These are phyloP conservation scores for Epichloe festucae DNA, from an alignment of 2,329 filamentous ascomycete genomes.

Conservation along the genomic window DNA sequence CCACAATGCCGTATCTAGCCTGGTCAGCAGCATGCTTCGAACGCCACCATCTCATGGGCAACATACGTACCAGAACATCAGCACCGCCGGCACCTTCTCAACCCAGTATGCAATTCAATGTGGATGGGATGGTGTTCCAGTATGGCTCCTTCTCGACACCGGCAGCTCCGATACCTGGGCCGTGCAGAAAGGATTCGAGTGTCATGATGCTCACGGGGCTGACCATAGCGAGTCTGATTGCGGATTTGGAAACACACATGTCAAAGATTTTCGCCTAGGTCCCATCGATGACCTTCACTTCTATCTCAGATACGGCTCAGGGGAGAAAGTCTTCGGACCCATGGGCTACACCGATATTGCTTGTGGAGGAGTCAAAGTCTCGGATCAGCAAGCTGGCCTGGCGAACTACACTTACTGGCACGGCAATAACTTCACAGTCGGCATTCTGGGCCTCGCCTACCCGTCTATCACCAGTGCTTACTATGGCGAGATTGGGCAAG, in stretches of 20 bases:
- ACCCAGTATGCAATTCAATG: constrained; percentile 31
- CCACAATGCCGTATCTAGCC: constrained; percentile 18
- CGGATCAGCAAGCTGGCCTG: constrained; percentile 33
- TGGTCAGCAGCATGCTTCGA: constrained; percentile 13
- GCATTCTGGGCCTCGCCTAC: constrained; percentile 38
- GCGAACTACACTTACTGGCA: constrained; percentile 37
- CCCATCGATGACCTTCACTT: constrained; percentile 31
- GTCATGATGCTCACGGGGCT: constrained; percentile 23
- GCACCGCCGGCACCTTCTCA: constrained; percentile 23
- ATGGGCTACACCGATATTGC: constrained; percentile 34
- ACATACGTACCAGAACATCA: constrained; percentile 24
- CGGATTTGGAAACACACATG: constrained; percentile 26
- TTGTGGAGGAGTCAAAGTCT: constrained; percentile 32
- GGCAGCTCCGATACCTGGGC: constrained; percentile 41
- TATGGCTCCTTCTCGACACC: constrained; percentile 35
- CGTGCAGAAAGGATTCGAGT: constrained; percentile 27
- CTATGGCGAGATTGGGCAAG: constrained; percentile 25
- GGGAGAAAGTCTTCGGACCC: constrained; percentile 34
- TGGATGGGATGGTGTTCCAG: constrained; percentile 23
- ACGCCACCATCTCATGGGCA: constrained; percentile 9
- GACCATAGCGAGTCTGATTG: constrained; percentile 21
- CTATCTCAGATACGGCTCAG: constrained; percentile 33
- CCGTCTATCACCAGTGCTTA: constrained; percentile 36
- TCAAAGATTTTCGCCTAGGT: constrained; percentile 27
- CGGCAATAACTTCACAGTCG: constrained; percentile 38